A percentile compares a stretch with the other conserved stretches of the same genome.
Conservation (phyloP, 2,329 filamentous ascomycete genomes). For the Parastagonospora nodorum region DNA sequence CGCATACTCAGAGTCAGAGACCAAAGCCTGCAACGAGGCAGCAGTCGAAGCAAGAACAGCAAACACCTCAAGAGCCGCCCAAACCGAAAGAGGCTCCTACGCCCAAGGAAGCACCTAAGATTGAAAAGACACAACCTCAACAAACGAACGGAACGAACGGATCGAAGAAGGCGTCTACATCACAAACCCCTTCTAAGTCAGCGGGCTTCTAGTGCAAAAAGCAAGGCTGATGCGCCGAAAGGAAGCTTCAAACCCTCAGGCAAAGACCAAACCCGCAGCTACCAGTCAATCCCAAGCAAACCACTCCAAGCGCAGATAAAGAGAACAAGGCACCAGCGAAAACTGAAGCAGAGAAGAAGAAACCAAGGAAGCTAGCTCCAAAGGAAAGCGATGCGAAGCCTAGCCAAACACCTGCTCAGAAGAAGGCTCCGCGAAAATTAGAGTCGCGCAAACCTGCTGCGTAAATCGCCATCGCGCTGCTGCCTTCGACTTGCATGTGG, state of each 20-base stretch:
- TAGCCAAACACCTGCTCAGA: constrained; percentile 9
- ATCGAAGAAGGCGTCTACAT: neutral
- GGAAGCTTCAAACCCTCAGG: constrained; percentile 11
- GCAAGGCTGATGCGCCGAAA: constrained; percentile 4
- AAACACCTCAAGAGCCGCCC: constrained; percentile 8
- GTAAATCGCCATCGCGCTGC: neutral
- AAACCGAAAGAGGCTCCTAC: constrained; percentile 17
- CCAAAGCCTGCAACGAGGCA: constrained; percentile 11
- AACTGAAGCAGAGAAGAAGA: constrained; percentile 17
- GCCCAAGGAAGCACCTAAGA: constrained; percentile 19
- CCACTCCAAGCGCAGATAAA: constrained; percentile 11
- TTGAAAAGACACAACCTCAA: constrained; percentile 11
- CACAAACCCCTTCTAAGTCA: constrained; percentile 3
- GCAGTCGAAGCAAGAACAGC: constrained; percentile 16
- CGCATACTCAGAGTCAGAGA: constrained; percentile 6
- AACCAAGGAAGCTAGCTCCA: constrained; percentile 32
- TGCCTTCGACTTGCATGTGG: neutral
- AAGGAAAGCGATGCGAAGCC: constrained; percentile 15
- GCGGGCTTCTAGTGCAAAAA: neutral
- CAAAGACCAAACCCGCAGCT: constrained; percentile 11
- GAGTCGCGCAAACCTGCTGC: constrained; percentile 26
- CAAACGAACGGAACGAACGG: constrained; percentile 2
- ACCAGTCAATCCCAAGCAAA: constrained; percentile 10
- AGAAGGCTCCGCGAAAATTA: constrained; percentile 31
- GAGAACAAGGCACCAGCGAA: constrained; percentile 20